Evolutionary conservation across 139 green algal genomes (phyloP), one percentile per base, ranked within the genome.

Genomic region (Parachlorella kessleri): DNA sequence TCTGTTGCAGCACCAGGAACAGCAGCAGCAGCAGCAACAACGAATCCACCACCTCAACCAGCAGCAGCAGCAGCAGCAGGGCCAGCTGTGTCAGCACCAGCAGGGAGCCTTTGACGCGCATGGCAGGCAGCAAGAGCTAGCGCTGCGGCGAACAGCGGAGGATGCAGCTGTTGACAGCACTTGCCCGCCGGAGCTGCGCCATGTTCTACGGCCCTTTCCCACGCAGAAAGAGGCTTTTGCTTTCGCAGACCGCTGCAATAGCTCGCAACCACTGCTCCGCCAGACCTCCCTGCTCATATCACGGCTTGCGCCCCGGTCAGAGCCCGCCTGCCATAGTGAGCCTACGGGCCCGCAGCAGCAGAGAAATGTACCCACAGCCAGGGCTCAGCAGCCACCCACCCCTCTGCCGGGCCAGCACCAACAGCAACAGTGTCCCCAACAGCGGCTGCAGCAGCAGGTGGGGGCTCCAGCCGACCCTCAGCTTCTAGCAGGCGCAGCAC

Each of bases 1-100:
- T 36, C 8, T 36, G 24, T 9, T 28, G 24, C 2, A 71, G 1
- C 66, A 5, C 38, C 37, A 55, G 67, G 18, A 30, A 32, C 38
- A 36, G 67, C 69, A 64, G 40, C 21, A 55, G 68, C 68, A 73
- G 68, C 68, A 33, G 38, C 14, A 63, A n/a, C 48, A 10, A 18
- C n/a, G n/a, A n/a, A n/a, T 2, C 32, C 64, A 3, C 32, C 30
- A n/a, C n/a, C 8, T 30, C 10, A 33, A 41, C 33, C 72, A 36
- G 36, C 41, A 67, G 40, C 72, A 77, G 55, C 59, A 55, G 67
- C 10, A 54, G 48, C 70, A 64, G 68, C 68, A 38, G 21, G 21
- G 14, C 6, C 24, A 28, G 24, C 8, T 28, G 59, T 23, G 24
- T 36, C 26, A 40, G 30, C 48, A 8, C 32, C 71, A 35, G 71